Conservation (phyloP, 2,329 filamentous ascomycete species). For the Diaporthe sp. region DNA sequence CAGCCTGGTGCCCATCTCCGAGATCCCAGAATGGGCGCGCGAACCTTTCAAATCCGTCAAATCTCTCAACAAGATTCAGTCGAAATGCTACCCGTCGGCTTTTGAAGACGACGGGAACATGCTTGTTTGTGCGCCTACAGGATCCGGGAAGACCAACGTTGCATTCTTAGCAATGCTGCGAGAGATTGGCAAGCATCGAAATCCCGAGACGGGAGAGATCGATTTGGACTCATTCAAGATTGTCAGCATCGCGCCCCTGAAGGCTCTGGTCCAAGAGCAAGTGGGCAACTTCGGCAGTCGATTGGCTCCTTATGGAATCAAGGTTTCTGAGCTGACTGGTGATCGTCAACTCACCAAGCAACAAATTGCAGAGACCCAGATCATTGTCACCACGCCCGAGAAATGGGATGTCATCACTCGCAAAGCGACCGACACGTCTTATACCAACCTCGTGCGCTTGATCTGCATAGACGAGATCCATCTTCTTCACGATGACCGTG, state of each 20-base stretch:
- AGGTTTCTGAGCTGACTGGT: conserved; percentile 94
- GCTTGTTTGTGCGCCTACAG: conserved; percentile 97
- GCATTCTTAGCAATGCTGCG: conserved; percentile 97
- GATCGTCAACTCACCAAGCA: conserved; percentile 98
- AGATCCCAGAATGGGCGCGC: conserved; percentile 93
- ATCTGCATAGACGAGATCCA: conserved; percentile 99
- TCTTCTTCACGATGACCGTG: conserved; percentile 95
- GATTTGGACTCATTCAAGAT: conserved; percentile 98
- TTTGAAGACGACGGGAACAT: conserved; percentile 97
- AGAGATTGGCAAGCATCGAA: conserved; percentile 95
- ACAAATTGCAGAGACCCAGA: conserved; percentile 96
- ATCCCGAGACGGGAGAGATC: conserved; percentile 91
- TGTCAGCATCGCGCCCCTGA: conserved; percentile 95
- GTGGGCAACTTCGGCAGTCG: conserved; percentile 97
- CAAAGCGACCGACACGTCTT: conserved; percentile 96
- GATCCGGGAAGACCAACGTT: conserved; percentile 98
- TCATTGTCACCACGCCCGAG: conserved; percentile 98
- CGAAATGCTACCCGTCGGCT: conserved; percentile 90
- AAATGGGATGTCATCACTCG: conserved; percentile 99
- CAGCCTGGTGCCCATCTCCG: conserved; percentile 84
- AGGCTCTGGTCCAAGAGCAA: conserved; percentile 96
- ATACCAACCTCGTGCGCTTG: conserved; percentile 95
- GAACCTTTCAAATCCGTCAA: conserved; percentile 88
- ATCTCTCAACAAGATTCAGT: conserved; percentile 94
- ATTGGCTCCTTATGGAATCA: conserved; percentile 90